Percentiles rank a stretch among this genome's conserved stretches.
Conservation (phyloP, 495 filamentous ascomycete genomes). For the Penicillium canescens region DNA sequence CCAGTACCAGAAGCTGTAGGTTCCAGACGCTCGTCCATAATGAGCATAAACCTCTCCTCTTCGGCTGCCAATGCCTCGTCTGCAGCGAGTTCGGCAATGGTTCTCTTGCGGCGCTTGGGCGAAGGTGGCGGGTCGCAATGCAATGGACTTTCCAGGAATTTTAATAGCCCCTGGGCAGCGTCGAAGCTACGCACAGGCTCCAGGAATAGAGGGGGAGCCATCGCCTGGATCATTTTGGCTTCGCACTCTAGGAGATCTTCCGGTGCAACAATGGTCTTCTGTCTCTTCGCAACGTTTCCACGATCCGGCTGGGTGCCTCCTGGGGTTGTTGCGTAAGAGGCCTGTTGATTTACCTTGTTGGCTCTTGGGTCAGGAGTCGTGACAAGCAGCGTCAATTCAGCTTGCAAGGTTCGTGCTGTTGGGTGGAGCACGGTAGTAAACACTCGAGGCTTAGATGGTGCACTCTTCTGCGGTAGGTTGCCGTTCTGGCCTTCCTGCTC, state of each 20-base stretch:
- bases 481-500: slow-evolving; percentile 49
- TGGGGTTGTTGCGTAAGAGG: slow-evolving; percentile 64
- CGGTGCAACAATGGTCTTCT: slow-evolving; percentile 76
- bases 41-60: slow-evolving; percentile 88
- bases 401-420: slow-evolving; percentile 69
- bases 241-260: slow-evolving; percentile 73
- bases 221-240: slow-evolving; percentile 65
- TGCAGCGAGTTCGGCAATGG: slow-evolving; percentile 87
- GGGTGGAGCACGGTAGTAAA: slow-evolving; percentile 83
- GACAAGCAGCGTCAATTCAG: slow-evolving; percentile 74
- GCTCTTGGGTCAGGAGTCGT: slow-evolving; percentile 63
- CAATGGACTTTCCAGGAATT: slow-evolving; percentile 69
- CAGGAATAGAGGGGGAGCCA: slow-evolving; percentile 73
- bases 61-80: slow-evolving; percentile 90
- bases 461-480: slow-evolving; percentile 51
- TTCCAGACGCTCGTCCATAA: slow-evolving; percentile 81
- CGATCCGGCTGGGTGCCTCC: slow-evolving; percentile 53
- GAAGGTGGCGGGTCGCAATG: slow-evolving; percentile 74
- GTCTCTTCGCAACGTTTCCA: slow-evolving; percentile 62
- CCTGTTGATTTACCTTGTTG: slow-evolving; percentile 48
- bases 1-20: slow-evolving; percentile 57
- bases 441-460: slow-evolving; percentile 58
- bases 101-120: slow-evolving; percentile 89
- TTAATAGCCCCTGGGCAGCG: slow-evolving; percentile 66
- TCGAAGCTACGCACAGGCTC: slow-evolving; percentile 68